Evolutionary conservation across 106 monocot genomes (phyloP), one percentile per base, ranked within the genome.

Genomic region (Platanthera zijinensis): DNA sequence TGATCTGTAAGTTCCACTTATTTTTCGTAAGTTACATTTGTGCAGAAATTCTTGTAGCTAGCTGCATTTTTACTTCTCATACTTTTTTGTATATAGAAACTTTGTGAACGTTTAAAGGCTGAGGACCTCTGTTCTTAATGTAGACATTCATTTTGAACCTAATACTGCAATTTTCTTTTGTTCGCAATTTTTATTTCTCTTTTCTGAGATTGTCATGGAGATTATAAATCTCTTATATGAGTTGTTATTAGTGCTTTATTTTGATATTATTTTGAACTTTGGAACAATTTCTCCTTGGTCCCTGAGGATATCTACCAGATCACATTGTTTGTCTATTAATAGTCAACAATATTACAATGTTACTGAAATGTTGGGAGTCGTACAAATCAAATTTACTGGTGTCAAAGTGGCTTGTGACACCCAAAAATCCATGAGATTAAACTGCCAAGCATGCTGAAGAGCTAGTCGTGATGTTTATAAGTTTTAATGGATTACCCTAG

Each of bases 1-100:
- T 82, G 97, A 97, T 91, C 79, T 97, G 97, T 95, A 87, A 89
- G 92, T 90, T 18, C 8, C 13, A 46, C 17, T 47, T 69, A 30
- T 52, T 81, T 39, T 52, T 45, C n/a, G 7, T 68, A n/a, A 39
- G 39, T 39, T 39, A 39, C 39, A 39, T 39, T 39, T 39, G 3
- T 39, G 39, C 39, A 39, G 39, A 39, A 39, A 48, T 71, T 69
- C 15, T 7, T 49, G 2, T 30, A 19, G 18, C 8, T 54, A 54
- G 5, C 52, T 54, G 32, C 30, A 57, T 47, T 61, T 61, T 57
- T 6, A 76, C 18, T 10, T 76, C 11, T 76, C 4, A 46, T 62
- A 10, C 54, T 46, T 21, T 74, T 52, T 21, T 52, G 2, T 30
- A n/a, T 61, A 21, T 18, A 4, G 10, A 56, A 57, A 57, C 9